Conservation (phyloP, 2,329 filamentous ascomycete genomes). For the Lecanicillium sp. region DNA sequence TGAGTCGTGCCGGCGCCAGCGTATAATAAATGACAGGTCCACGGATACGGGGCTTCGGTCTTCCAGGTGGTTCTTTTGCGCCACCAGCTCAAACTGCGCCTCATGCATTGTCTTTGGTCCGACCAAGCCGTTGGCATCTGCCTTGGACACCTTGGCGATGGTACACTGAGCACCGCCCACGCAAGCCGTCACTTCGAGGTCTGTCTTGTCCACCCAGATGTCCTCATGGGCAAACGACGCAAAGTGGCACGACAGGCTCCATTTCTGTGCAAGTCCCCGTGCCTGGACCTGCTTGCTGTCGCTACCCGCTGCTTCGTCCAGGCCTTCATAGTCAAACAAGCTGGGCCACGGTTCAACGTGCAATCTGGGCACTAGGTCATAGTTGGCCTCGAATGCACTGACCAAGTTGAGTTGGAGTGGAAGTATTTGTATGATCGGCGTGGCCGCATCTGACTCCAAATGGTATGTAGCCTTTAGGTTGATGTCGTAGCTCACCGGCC, state of each 20-base stretch:
- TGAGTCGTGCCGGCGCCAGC: conserved; percentile 58
- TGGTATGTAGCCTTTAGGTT: conserved; percentile 71
- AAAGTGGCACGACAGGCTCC: conserved; percentile 66
- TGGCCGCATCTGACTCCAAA: conserved; percentile 70
- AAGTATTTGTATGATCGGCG: conserved; percentile 68
- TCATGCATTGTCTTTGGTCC: conserved; percentile 62
- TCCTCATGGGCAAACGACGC: conserved; percentile 73
- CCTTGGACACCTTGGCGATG: conserved; percentile 29
- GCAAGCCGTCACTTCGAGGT: conserved; percentile 51
- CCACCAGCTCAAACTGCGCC: conserved; percentile 63
- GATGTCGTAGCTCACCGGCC: conserved; percentile 54
- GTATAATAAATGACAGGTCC: conserved; percentile 66
- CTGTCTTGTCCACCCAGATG: conserved; percentile 55
- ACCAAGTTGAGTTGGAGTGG: conserved; percentile 65
- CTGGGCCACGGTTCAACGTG: conserved; percentile 79
- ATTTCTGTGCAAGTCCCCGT: conserved; percentile 68
- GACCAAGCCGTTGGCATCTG: conserved; percentile 42
- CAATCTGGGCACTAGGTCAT: conserved; percentile 74
- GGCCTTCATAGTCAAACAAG: conserved; percentile 61
- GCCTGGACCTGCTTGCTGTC: conserved; percentile 22
- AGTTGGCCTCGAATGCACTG: conserved; percentile 85
- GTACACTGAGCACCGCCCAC: conserved; percentile 56
- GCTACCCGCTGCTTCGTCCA: conserved; percentile 27
- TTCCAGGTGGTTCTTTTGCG: conserved; percentile 72
- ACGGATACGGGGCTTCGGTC: conserved; percentile 70